Evolutionary conservation across 768 basidiomycete genomes (phyloP).

Genomic region (Polyporus arcularius): DNA sequence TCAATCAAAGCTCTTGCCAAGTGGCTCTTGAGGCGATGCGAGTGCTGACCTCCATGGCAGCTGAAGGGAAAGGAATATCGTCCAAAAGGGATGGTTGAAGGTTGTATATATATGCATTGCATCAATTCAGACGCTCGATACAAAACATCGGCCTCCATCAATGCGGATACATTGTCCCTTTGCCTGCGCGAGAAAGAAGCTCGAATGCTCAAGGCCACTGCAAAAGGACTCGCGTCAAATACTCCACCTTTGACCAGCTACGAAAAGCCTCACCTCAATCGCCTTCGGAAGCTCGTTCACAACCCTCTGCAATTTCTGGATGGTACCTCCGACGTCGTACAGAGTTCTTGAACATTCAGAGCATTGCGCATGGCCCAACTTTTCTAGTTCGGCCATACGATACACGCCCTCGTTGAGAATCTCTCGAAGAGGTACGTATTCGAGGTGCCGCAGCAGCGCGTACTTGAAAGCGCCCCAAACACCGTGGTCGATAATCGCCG

Average conservation of each 20-base stretch:
- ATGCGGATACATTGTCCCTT: no score
- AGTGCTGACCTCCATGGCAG: no score
- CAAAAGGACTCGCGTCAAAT: no score
- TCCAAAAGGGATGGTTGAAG: neutral
- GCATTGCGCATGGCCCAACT: conserved; percentile 15
- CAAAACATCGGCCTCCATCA: no score
- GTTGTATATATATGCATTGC: no score
- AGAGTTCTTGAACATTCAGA: conserved; percentile 16
- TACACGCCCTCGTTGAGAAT: conserved; percentile 10
- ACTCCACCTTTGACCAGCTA: no score
- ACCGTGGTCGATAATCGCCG: conserved; percentile 14
- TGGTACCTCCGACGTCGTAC: conserved; percentile 19
- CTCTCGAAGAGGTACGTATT: conserved; percentile 11
- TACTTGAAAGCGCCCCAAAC: conserved; percentile 23
- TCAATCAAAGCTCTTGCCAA: no score
- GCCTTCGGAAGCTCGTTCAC: conserved; percentile 18
- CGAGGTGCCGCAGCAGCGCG: conserved; percentile 14
- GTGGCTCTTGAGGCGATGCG: no score
- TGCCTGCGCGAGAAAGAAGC: no score
- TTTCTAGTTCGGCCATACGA: conserved; percentile 7
- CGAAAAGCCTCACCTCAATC: conserved; percentile 17
- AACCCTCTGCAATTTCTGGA: conserved; percentile 16
- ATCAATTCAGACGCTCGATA: no score
- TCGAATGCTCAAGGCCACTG: no score
- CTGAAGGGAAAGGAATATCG: no score